phyloP scores from a whole-genome alignment of 1,139 yeast genomes.

The Torulaspora globosa region DNA sequence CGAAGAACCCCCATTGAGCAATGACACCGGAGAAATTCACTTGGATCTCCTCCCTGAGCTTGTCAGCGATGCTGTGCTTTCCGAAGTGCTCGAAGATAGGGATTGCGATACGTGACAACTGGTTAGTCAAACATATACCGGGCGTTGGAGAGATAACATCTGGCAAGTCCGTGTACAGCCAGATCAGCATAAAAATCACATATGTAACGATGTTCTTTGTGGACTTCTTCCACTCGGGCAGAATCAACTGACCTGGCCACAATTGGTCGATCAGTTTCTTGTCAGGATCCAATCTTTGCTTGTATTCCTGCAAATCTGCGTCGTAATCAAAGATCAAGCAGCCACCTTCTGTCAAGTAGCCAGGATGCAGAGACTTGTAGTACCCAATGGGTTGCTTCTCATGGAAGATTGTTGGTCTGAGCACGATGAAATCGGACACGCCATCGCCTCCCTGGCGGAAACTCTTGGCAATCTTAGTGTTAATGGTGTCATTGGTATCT shows the following conservation, averaged over 20 bases:
- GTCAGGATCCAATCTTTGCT: conserved; percentile 44
- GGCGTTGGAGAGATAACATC: conserved; percentile 88
- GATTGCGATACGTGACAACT: conserved; percentile 44
- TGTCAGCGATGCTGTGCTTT: conserved; percentile 41
- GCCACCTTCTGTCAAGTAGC: conserved; percentile 80
- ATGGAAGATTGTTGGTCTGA: conserved; percentile 78
- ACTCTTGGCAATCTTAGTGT: conserved; percentile 51
- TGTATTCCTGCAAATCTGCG: conserved; percentile 47
- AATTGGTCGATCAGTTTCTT: conserved; percentile 54
- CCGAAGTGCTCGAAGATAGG: conserved; percentile 39
- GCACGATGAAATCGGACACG: conserved; percentile 53
- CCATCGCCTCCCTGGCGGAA: conserved; percentile 40
- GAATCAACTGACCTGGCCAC: conserved; percentile 87
- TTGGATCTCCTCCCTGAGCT: conserved; percentile 47
- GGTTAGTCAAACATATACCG: conserved; percentile 76
- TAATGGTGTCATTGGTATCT: conserved; percentile 52
- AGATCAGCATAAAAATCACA: conserved; percentile 47
- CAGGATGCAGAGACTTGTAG: conserved; percentile 70
- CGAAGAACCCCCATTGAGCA: conserved; percentile 67
- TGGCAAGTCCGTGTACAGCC: conserved; percentile 94
- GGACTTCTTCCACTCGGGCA: conserved; percentile 74
- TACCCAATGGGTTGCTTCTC: conserved; percentile 61
- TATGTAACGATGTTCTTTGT: conserved; percentile 47
- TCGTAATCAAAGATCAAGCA: conserved; percentile 63
- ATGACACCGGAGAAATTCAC: conserved; percentile 39